phyloP scores from a whole-genome alignment of 2,329 filamentous ascomycete species.

The Beauveria australis region DNA sequence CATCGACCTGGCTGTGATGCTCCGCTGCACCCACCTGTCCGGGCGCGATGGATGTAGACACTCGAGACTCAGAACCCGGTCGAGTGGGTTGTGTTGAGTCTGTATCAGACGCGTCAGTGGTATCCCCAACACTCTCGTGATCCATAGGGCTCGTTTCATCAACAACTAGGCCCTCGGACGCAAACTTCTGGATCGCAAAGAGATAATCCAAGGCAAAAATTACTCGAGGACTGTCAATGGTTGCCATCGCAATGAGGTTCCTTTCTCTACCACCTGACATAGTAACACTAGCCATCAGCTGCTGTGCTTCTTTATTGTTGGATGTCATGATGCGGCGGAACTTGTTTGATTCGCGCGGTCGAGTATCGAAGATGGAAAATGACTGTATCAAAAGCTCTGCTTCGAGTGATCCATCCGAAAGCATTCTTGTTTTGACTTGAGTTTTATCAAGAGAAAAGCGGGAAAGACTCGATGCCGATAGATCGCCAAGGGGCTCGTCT shows the following conservation, averaged over 20 bases:
- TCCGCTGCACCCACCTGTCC: slow-evolving; percentile 9
- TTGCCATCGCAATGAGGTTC: slow-evolving; percentile 82
- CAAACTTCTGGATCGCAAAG: slow-evolving; percentile 78
- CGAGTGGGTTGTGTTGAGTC: slow-evolving; percentile 47
- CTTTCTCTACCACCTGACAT: slow-evolving; percentile 79
- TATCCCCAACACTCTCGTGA: slow-evolving; percentile 47
- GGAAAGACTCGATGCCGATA: slow-evolving; percentile 75
- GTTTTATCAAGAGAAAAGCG: slow-evolving; percentile 93
- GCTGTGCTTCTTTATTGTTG: slow-evolving; percentile 88
- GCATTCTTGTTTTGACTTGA: slow-evolving; percentile 82
- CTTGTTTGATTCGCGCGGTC: slow-evolving; percentile 84
- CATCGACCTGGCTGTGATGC: background rate
- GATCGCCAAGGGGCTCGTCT: slow-evolving; percentile 66
- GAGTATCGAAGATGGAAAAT: slow-evolving; percentile 89
- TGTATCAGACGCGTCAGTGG: slow-evolving; percentile 49
- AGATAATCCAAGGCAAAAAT: slow-evolving; percentile 96
- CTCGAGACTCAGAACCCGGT: slow-evolving; percentile 28
- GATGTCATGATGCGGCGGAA: slow-evolving; percentile 98
- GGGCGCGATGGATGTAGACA: slow-evolving; percentile 18
- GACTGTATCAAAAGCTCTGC: slow-evolving; percentile 89
- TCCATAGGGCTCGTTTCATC: slow-evolving; percentile 49
- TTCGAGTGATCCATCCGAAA: slow-evolving; percentile 85
- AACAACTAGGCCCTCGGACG: slow-evolving; percentile 57
- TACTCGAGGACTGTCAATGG: slow-evolving; percentile 86
- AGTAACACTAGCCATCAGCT: slow-evolving; percentile 95